These are phyloP conservation scores for Yarrowia osloensis DNA, from an alignment of 805 yeast genomes.

Conservation along the genomic window DNA sequence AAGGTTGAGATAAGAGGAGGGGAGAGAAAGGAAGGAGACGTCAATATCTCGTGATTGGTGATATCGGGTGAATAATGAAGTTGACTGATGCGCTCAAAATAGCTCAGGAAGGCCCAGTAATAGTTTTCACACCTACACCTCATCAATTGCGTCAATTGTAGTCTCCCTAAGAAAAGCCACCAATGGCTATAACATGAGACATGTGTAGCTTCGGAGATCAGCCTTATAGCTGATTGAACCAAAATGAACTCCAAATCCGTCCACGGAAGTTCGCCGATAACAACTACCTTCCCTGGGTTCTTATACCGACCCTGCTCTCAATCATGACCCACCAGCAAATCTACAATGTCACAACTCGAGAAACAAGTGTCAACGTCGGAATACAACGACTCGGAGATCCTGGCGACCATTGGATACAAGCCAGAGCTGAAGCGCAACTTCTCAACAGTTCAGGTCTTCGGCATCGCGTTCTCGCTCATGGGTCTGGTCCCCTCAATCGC, in stretches of 20 bases:
- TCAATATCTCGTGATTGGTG: too few species aligned
- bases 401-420: neutral
- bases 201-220: neutral
- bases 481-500: neutral
- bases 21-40: too few species aligned
- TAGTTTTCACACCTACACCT: too few species aligned
- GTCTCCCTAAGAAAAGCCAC: too few species aligned
- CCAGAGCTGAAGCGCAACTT: neutral
- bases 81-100: too few species aligned
- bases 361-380: neutral
- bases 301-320: too few species aligned
- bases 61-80: too few species aligned
- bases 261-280: neutral
- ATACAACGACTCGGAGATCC: neutral
- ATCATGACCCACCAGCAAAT: neutral
- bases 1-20: too few species aligned
- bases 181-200: too few species aligned
- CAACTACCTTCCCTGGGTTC: neutral
- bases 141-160: too few species aligned
- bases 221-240: neutral
- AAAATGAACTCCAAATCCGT: neutral
- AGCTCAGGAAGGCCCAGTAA: too few species aligned
- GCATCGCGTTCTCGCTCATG: neutral
- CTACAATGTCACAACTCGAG: neutral
- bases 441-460: neutral